Percentiles rank a stretch among this genome's conserved stretches.
Conservation (phyloP, 2,329 filamentous ascomycete species). For the Epichloe brachyelytri region DNA sequence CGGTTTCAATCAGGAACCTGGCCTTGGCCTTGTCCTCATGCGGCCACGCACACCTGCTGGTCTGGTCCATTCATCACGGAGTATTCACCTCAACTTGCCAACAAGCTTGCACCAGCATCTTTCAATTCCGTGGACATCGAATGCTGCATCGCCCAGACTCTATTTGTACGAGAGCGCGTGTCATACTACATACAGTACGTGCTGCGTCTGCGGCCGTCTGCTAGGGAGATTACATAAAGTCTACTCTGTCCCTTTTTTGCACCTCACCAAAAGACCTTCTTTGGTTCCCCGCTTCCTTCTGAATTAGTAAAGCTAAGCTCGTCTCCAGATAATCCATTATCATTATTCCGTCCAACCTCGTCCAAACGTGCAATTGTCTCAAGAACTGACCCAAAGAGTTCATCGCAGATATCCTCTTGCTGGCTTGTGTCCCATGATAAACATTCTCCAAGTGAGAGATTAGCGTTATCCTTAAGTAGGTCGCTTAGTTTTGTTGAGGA, state of each 20-base stretch:
- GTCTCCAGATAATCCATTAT: conserved; percentile 10
- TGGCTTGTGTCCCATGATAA: conserved; percentile 14
- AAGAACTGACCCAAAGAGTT: conserved; percentile 17
- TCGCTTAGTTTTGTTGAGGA: conserved; percentile 11
- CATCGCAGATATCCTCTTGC: conserved; percentile 12
- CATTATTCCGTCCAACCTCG: conserved; percentile 16
- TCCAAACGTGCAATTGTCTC: conserved; percentile 21
- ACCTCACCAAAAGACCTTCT: conserved; percentile 6
- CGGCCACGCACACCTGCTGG: too few species aligned
- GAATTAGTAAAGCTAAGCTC: background rate
- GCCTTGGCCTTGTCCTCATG: too few species aligned
- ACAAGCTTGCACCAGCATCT: too few species aligned
- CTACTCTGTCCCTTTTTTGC: too few species aligned
- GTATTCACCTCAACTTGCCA: too few species aligned
- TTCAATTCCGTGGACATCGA: too few species aligned
- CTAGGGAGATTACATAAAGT: too few species aligned
- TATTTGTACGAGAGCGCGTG: too few species aligned
- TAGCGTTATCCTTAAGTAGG: conserved; percentile 14
- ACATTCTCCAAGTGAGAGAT: conserved; percentile 15
- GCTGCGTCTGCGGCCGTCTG: background rate
- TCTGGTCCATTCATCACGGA: too few species aligned
- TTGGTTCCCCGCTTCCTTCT: background rate
- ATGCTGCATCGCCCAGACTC: too few species aligned
- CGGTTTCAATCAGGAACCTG: too few species aligned
- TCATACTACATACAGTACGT: background rate